phyloP scores from a whole-genome alignment of 116 monocot genomes.

The Trichopus zeylanicus region DNA sequence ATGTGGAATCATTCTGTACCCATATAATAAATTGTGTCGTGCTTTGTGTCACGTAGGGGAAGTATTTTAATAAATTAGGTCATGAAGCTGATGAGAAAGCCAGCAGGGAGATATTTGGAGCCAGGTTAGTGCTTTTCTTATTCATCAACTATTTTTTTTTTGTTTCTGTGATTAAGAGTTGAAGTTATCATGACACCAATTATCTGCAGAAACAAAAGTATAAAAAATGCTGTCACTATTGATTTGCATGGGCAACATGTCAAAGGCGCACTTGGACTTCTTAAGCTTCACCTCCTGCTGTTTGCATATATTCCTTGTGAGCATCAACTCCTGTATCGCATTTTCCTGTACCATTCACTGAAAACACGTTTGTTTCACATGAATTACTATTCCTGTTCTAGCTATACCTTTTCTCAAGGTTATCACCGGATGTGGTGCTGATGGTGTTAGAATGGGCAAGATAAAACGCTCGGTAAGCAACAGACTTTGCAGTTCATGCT shows the following conservation, averaged over 20 bases:
- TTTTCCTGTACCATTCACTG: background rate
- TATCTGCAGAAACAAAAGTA: conserved; percentile 69
- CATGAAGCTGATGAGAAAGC: conserved; percentile 82
- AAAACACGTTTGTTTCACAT: background rate
- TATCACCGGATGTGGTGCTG: conserved; percentile 83
- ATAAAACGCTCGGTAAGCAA: conserved; percentile 60
- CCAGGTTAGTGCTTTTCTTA: conserved; percentile 35
- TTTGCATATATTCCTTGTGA: conserved; percentile 82
- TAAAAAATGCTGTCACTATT: conserved; percentile 68
- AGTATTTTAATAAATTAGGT: conserved; percentile 45
- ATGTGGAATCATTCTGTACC: too few species aligned
- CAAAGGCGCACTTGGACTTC: conserved; percentile 62
- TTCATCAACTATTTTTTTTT: background rate
- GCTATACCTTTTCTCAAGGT: conserved; percentile 87
- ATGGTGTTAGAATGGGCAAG: conserved; percentile 64
- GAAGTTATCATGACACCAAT: too few species aligned
- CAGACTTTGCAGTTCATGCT: background rate
- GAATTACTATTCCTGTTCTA: conserved; percentile 9
- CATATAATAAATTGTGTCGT: background rate
- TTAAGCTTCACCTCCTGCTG: conserved; percentile 80
- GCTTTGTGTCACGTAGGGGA: conserved; percentile 46
- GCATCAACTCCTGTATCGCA: conserved; percentile 9
- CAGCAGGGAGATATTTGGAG: conserved; percentile 69
- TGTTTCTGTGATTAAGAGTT: background rate
- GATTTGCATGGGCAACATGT: conserved; percentile 98